These are phyloP conservation scores for Microcyclosporella mali DNA, from an alignment of 2,329 filamentous ascomycete genomes.

Conservation along the genomic window DNA sequence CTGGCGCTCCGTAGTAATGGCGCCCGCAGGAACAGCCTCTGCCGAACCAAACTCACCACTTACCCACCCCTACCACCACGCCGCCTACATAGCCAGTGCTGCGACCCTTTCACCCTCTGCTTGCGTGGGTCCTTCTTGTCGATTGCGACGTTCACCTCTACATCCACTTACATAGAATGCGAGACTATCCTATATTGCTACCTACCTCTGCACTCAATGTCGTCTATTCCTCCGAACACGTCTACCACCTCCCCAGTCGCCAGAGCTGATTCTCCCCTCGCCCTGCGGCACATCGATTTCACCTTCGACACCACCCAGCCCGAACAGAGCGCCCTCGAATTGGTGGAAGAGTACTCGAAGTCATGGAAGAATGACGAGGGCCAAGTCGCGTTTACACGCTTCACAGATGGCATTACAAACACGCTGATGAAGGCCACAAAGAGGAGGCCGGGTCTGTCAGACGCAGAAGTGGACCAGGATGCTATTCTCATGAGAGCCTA, in stretches of 20 bases:
- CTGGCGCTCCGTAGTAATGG: neutral
- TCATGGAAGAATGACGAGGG: slow-evolving; percentile 72
- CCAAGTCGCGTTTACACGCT: slow-evolving; percentile 76
- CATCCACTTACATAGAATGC: slow-evolving; percentile 7
- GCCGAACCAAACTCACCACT: slow-evolving; percentile 5
- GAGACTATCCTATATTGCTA: slow-evolving; percentile 7
- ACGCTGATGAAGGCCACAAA: slow-evolving; percentile 77
- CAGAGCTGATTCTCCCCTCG: slow-evolving; percentile 30
- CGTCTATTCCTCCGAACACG: slow-evolving; percentile 16
- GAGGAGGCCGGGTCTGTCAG: slow-evolving; percentile 60
- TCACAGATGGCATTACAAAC: slow-evolving; percentile 98
- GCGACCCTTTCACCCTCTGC: slow-evolving; percentile 4
- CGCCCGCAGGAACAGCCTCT: slow-evolving; percentile 2
- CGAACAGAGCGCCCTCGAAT: slow-evolving; percentile 67
- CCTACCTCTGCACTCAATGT: slow-evolving; percentile 15
- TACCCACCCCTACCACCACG: too few relatives aligned
- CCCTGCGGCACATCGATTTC: slow-evolving; percentile 57
- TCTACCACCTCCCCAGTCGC: slow-evolving; percentile 21
- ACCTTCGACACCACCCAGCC: slow-evolving; percentile 72
- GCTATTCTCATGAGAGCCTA: slow-evolving; percentile 88
- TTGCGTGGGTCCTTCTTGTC: neutral
- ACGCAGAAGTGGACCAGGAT: slow-evolving; percentile 73
- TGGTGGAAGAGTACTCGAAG: slow-evolving; percentile 73
- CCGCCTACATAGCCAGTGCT: slow-evolving; percentile 2
- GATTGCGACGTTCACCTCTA: neutral